These are phyloP conservation scores for Staphylotrichum tortipilum DNA, from an alignment of 495 filamentous ascomycete genomes.

Conservation along the genomic window DNA sequence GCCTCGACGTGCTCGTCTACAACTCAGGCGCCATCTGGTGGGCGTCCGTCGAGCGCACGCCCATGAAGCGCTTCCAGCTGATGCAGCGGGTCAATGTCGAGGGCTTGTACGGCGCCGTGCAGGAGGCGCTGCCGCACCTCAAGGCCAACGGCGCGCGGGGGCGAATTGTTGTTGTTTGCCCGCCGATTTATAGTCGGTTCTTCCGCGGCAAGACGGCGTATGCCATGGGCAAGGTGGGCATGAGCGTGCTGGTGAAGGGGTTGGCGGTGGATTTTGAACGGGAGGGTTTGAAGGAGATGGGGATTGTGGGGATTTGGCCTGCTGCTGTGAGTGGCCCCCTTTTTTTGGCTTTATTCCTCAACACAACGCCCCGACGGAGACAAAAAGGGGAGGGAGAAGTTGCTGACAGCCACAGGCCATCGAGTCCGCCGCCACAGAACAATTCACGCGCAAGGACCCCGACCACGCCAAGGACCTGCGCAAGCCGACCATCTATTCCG, in stretches of 20 bases:
- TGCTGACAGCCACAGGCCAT: slow-evolving; percentile 38
- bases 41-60: slow-evolving; percentile 64
- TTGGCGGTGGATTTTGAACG: slow-evolving; percentile 75
- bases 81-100: slow-evolving; percentile 78
- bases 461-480: slow-evolving; percentile 44
- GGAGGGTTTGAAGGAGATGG: slow-evolving; percentile 56
- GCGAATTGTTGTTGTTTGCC: slow-evolving; percentile 70
- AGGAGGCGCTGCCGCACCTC: slow-evolving; percentile 54
- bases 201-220: slow-evolving; percentile 83
- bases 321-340: slow-evolving; percentile 47
- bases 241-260: slow-evolving; percentile 75
- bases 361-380: too few species aligned
- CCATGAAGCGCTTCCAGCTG: slow-evolving; percentile 68
- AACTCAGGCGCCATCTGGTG: slow-evolving; percentile 87
- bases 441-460: slow-evolving; percentile 35
- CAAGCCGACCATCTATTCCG: slow-evolving; percentile 67
- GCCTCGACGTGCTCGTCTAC: slow-evolving; percentile 68
- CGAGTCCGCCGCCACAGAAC: slow-evolving; percentile 62
- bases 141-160: slow-evolving; percentile 43
- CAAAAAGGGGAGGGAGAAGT: too few species aligned
- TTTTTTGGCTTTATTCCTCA: neutral
- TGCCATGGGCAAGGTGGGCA: slow-evolving; percentile 77
- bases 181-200: slow-evolving; percentile 78
- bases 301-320: slow-evolving; percentile 76
- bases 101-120: slow-evolving; percentile 61